Base-by-base conservation (phyloP, 495 filamentous ascomycete genomes). In the Penicillium coffeae region DNA sequence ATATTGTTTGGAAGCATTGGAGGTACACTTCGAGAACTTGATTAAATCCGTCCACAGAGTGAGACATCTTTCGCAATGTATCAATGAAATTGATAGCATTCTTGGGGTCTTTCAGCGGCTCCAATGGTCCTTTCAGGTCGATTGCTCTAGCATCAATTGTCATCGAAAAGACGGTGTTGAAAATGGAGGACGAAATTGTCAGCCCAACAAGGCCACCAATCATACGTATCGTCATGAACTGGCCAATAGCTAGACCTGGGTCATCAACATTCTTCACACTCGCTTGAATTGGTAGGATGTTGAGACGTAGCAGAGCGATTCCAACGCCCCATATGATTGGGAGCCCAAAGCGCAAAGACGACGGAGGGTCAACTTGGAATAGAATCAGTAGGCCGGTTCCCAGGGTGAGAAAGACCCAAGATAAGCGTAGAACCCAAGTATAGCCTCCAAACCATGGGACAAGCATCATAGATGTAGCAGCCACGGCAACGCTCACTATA, bases 381-480 rank as follows among this genome's bases (percentile, higher is more conserved):
- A 64, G 38, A 32, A 56, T 58, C 57, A 71, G 65, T 20, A 78
- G 57, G 1, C 75, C 66, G 43, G 66, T 46, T 2, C 71, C 69
- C 15, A 77, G 21, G 1, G 68, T 51, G 37, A 74, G 57, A 15
- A 75, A 9, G 3, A 65, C 59, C 39, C 73, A 69, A 34, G 70
- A 51, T 38, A 62, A 8, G 6, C 69, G 21, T 19, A 75, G 70
- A 43, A 79, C 43, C 18, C 71, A 60, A 47, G 66, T 58, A 63
- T 82, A 75, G 38, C 64, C 37, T 21, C 80, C 68, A 50, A 58
- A 50, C 47, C 65, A 63, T n/a, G n/a, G n/a, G n/a, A n/a, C n/a
- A n/a, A n/a, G n/a, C n/a, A n/a, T n/a, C n/a, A n/a, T n/a, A n/a
- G n/a, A n/a, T n/a, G n/a, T n/a, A n/a, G n/a, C n/a, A 20, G 62